Percentiles rank a stretch among this genome's conserved stretches.
phyloP scores from a whole-genome alignment of 2,329 filamentous ascomycete species.

The Diplocarpon rosae region DNA sequence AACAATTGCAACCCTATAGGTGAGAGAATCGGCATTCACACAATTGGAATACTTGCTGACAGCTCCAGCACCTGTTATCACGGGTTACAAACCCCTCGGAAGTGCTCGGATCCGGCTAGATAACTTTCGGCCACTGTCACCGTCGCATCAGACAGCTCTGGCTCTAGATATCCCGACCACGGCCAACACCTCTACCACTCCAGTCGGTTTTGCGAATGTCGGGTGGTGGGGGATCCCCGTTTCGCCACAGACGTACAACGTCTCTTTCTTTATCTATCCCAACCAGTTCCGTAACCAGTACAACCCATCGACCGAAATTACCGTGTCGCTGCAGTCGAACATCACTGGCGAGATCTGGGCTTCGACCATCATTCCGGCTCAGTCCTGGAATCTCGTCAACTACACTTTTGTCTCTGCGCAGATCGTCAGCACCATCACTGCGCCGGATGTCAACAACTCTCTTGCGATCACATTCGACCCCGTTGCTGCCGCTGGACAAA shows the following conservation, averaged over 20 bases:
- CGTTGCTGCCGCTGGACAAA: slow-evolving; percentile 25
- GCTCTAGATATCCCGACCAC: slow-evolving; percentile 13
- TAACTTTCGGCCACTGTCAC: slow-evolving; percentile 10
- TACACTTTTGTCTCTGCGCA: slow-evolving; percentile 19
- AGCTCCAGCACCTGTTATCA: slow-evolving; percentile 35
- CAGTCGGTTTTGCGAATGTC: slow-evolving; percentile 25
- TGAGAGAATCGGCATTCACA: slow-evolving; percentile 16
- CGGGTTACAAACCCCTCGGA: slow-evolving; percentile 43
- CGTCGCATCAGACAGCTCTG: slow-evolving; percentile 12
- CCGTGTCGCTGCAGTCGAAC: slow-evolving; percentile 22
- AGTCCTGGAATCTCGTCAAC: slow-evolving; percentile 32
- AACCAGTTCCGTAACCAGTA: slow-evolving; percentile 18
- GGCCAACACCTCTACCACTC: slow-evolving; percentile 10
- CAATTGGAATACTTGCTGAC: slow-evolving; percentile 9
- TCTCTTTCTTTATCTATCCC: slow-evolving; percentile 29
- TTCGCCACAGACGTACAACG: slow-evolving; percentile 23
- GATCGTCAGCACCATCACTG: slow-evolving; percentile 9
- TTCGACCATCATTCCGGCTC: slow-evolving; percentile 17
- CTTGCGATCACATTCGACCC: slow-evolving; percentile 43
- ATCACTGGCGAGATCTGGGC: slow-evolving; percentile 22
- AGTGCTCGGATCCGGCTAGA: slow-evolving; percentile 10
- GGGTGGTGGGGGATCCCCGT: slow-evolving; percentile 28
- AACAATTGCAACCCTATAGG: slow-evolving; percentile 13
- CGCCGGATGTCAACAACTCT: slow-evolving; percentile 37
- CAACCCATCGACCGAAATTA: slow-evolving; percentile 13